Evolutionary conservation across 108 stramenopile species (phyloP).

Genomic region (Fistulifera pelliculosa): DNA sequence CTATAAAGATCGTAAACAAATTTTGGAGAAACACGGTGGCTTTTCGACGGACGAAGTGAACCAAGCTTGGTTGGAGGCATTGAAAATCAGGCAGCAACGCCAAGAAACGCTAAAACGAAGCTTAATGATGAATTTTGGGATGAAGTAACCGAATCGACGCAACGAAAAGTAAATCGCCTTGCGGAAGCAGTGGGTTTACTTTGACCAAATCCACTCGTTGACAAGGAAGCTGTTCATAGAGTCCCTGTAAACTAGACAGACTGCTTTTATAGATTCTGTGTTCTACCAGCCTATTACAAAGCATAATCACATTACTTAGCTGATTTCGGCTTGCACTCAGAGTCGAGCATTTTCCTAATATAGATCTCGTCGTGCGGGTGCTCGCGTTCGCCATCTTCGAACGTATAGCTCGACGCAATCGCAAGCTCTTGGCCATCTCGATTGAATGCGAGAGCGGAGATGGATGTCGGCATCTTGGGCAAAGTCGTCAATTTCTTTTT

Average conservation of each 20-base stretch:
- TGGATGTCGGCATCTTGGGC: conserved; percentile 70
- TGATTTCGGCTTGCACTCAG: conserved; percentile 42
- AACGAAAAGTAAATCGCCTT: conserved; percentile 34
- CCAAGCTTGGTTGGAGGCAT: conserved; percentile 35
- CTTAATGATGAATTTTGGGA: conserved; percentile 25
- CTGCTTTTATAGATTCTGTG: no score
- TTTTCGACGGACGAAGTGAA: conserved; percentile 38
- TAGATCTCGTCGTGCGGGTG: conserved; percentile 85
- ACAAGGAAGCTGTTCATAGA: no score
- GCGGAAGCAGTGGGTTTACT: not conserved
- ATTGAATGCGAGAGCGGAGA: conserved; percentile 84
- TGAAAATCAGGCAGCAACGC: conserved; percentile 35
- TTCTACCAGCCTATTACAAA: no score
- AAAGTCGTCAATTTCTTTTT: conserved; percentile 76
- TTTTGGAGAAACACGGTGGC: conserved; percentile 36
- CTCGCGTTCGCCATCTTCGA: conserved; percentile 95
- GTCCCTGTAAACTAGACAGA: no score
- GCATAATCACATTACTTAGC: no score
- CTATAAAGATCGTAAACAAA: conserved; percentile 25
- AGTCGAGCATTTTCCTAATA: conserved; percentile 59
- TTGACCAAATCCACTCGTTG: no score
- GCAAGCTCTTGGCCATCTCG: conserved; percentile 76
- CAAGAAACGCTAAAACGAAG: conserved; percentile 38
- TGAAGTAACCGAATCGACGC: conserved; percentile 44
- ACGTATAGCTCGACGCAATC: conserved; percentile 90